Evolutionary conservation across 345 rosid species (phyloP).

Genomic region (Syzygium jambos): DNA sequence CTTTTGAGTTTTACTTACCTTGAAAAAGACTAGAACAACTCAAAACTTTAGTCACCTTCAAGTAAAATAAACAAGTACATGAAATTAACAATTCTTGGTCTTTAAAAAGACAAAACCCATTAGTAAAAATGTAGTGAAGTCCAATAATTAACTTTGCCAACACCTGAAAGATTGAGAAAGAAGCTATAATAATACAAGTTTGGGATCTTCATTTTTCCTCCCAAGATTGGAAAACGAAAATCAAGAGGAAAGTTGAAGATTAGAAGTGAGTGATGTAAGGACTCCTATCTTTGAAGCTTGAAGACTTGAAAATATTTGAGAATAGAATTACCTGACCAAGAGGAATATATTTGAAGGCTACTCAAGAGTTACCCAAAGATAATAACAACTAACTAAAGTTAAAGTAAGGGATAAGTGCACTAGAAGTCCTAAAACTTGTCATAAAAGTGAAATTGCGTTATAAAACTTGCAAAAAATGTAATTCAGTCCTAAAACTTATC

Average conservation of each 20-base stretch:
- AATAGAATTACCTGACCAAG: background rate
- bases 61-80: background rate
- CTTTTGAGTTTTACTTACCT: too few species aligned
- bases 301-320: background rate
- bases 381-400: background rate
- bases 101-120: background rate
- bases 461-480: too few species aligned
- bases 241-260: background rate
- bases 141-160: background rate
- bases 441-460: too few species aligned
- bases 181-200: background rate
- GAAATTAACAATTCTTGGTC: background rate
- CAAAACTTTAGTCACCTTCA: background rate
- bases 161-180: background rate
- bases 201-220: background rate
- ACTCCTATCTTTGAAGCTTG: background rate
- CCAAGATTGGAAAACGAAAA: background rate
- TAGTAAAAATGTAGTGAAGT: background rate
- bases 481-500: too few species aligned
- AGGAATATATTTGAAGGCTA: background rate
- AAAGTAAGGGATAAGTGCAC: background rate
- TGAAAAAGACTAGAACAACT: background rate
- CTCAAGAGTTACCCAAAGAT: background rate
- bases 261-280: background rate
- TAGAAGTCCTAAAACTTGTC: too few species aligned